Base-by-base conservation (phyloP, 345 rosid genomes). In the Fremontodendron californicum region DNA sequence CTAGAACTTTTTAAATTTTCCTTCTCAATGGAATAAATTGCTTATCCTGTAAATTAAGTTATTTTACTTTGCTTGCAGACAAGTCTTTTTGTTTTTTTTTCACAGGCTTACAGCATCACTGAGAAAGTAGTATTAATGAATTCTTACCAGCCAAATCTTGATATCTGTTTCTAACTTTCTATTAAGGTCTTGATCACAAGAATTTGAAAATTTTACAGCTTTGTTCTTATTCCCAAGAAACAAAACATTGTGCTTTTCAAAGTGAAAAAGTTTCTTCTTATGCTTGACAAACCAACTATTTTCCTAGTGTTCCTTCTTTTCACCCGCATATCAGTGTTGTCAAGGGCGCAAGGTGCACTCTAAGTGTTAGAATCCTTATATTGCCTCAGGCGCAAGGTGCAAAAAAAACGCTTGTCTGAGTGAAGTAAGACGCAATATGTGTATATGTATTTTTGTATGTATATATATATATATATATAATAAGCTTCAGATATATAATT, bases 201-300 rank as follows among this genome's bases (percentile, higher is more conserved):
- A 51, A 71, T 31, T 51, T 31, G 52, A 71, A 33, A 2, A 2
- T 33, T 7, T 49, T 71, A 49, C 9, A 16, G 68, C 68, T 63
- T 35, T 35, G 12, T 35, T 63, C 21, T 6, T 33, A 33, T 63
- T 21, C 25, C 18, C 25, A 3, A 63, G 68, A 21, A 91, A 97
- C 19, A 51, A 33, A 51, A 33, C 19, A 19, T 9, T 51, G 29
- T 51, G 42, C 29, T 49, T 29, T 43, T 71, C 45, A 5, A 51
- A 71, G 42, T 19, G 61, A 71, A 33, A 49, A 19, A 31, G 23
- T 46, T 48, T 18, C 37, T 48, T 71, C 18, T 6, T 71, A 19
- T 71, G 61, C 61, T 49, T 33, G 45, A 31, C 7, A 9, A 70
- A 33, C 23, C 39, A 27, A 18, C 27, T 29, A 18, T 48, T 70